Conservation (phyloP, 164 flowering plant species). For the Aristolochia contorta region DNA sequence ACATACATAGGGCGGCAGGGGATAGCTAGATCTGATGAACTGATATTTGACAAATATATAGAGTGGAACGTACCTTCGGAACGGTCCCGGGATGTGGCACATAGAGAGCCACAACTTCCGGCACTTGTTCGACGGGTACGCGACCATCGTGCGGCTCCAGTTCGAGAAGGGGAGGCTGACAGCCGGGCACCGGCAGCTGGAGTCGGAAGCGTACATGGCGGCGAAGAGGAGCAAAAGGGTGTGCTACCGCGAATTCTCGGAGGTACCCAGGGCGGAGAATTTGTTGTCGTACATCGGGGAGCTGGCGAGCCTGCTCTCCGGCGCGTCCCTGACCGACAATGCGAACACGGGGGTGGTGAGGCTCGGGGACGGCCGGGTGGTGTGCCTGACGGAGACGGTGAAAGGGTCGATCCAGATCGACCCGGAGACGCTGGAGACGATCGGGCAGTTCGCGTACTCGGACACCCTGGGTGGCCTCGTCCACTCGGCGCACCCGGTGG, state of each 20-base stretch:
- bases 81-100: slow-evolving; percentile 94
- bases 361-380: slow-evolving; percentile 84
- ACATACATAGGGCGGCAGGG: too few species aligned
- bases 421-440: slow-evolving; percentile 67
- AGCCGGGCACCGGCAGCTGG: slow-evolving; percentile 78
- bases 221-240: slow-evolving; percentile 54
- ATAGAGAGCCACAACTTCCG: slow-evolving; percentile 81
- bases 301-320: slow-evolving; percentile 67
- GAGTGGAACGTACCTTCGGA: slow-evolving; percentile 88
- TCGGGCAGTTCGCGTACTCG: slow-evolving; percentile 62
- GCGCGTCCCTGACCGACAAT: slow-evolving; percentile 84
- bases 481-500: slow-evolving; percentile 94
- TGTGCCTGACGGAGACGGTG: slow-evolving; percentile 86
- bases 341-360: slow-evolving; percentile 87
- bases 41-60: slow-evolving; percentile 11
- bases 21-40: too few species aligned
- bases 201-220: slow-evolving; percentile 85
- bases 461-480: slow-evolving; percentile 61
- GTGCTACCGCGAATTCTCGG: slow-evolving; percentile 92
- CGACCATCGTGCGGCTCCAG: slow-evolving; percentile 70
- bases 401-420: slow-evolving; percentile 79
- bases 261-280: slow-evolving; percentile 54
- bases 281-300: slow-evolving; percentile 68
- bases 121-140: slow-evolving; percentile 96
- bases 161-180: slow-evolving; percentile 52